These are phyloP conservation scores for Aspergillus luchuensis DNA, from an alignment of 2,329 filamentous ascomycete species.

Conservation along the genomic window DNA sequence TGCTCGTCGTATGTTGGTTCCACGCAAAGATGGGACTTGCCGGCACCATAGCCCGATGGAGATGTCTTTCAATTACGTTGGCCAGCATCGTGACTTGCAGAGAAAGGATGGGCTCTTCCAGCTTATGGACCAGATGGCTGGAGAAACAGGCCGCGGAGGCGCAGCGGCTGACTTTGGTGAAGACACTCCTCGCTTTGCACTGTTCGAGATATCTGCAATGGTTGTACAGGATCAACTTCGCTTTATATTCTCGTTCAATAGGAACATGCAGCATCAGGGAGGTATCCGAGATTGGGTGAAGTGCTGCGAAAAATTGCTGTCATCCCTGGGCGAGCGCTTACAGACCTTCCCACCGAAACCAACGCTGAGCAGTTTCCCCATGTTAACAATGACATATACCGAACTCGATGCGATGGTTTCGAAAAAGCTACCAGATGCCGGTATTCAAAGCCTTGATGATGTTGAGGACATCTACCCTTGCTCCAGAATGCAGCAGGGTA, in stretches of 20 bases:
- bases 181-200: slow-evolving; percentile 49
- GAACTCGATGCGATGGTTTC: slow-evolving; percentile 41
- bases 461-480: slow-evolving; percentile 49
- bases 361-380: slow-evolving; percentile 49
- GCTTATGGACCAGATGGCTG: slow-evolving; percentile 49
- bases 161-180: slow-evolving; percentile 50
- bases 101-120: slow-evolving; percentile 48
- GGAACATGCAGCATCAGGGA: slow-evolving; percentile 50
- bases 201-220: slow-evolving; percentile 57
- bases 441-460: slow-evolving; percentile 35
- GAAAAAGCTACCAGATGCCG: slow-evolving; percentile 41
- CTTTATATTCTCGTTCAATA: slow-evolving; percentile 56
- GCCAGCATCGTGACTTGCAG: slow-evolving; percentile 47
- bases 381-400: slow-evolving; percentile 49
- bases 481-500: slow-evolving; percentile 42
- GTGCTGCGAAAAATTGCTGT: slow-evolving; percentile 39
- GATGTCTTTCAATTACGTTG: slow-evolving; percentile 47
- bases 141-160: slow-evolving; percentile 48
- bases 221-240: slow-evolving; percentile 50
- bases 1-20: slow-evolving; percentile 34
- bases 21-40: slow-evolving; percentile 33
- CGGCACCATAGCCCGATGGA: slow-evolving; percentile 47
- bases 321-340: slow-evolving; percentile 31
- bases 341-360: slow-evolving; percentile 26
- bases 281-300: slow-evolving; percentile 48